These are phyloP conservation scores for Hypoxylon sp. DNA, from an alignment of 2,329 filamentous ascomycete species.

Conservation along the genomic window DNA sequence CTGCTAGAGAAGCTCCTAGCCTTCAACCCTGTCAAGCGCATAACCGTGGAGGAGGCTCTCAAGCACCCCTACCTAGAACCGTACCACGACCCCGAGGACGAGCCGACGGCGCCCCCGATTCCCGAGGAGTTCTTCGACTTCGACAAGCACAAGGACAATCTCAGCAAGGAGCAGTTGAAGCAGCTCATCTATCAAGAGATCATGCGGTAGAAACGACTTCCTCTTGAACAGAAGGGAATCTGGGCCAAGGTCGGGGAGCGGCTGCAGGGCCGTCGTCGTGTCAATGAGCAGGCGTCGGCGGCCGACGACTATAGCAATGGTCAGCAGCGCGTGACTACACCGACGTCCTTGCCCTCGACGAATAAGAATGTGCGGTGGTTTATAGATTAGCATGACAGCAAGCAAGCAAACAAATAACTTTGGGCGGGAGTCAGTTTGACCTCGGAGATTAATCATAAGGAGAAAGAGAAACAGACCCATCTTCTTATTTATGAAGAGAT, in stretches of 20 bases:
- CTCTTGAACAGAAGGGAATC: conserved; percentile 8
- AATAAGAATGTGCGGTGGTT: too few species aligned
- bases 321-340: too few species aligned
- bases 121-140: conserved; percentile 99
- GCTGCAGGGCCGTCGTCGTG: too few species aligned
- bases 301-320: too few species aligned
- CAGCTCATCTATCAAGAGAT: conserved; percentile 98
- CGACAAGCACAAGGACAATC: conserved; percentile 98
- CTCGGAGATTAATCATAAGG: conserved; percentile 11
- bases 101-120: conserved; percentile 95
- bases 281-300: too few species aligned
- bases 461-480: too few species aligned
- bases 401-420: conserved; percentile 4
- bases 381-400: too few species aligned
- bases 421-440: not conserved
- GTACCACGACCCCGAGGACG: conserved; percentile 98
- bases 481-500: too few species aligned
- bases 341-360: too few species aligned
- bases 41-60: conserved; percentile 95
- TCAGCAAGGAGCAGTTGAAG: conserved; percentile 98
- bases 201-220: conserved; percentile 62
- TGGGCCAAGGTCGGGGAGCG: too few species aligned
- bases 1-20: conserved; percentile 94
- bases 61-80: conserved; percentile 98
- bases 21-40: conserved; percentile 98